Conservation (phyloP, 345 rosid species). For the Eucalyptus cloeziana region DNA sequence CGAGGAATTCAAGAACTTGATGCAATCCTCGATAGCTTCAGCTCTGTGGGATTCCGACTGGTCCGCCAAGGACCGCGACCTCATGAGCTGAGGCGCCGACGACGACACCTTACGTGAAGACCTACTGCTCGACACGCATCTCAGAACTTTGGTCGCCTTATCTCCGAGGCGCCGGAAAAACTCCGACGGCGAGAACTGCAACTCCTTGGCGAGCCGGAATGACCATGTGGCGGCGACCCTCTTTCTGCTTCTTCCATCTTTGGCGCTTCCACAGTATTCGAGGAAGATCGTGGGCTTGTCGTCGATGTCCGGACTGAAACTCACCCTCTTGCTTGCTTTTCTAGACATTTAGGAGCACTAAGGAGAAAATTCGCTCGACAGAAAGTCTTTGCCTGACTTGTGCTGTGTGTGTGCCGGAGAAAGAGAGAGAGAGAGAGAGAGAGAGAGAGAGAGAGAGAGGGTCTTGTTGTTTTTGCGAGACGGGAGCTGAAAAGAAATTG, state of each 20-base stretch:
- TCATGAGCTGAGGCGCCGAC: conserved; percentile 27
- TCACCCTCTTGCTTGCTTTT: conserved; percentile 46
- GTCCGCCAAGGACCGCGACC: conserved; percentile 70
- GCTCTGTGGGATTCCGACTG: conserved; percentile 68
- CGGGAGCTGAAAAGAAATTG: not conserved
- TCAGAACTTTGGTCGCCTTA: conserved; percentile 39
- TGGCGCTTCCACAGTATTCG: conserved; percentile 21
- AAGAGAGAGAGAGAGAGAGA: not conserved
- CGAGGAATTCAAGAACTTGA: conserved; percentile 82
- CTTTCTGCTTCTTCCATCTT: conserved; percentile 12
- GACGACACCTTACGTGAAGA: conserved; percentile 38
- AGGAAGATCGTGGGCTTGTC: conserved; percentile 25
- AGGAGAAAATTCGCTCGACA: not conserved
- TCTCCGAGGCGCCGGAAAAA: conserved; percentile 41
- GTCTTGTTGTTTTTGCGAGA: not conserved
- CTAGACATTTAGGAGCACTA: conserved; percentile 27
- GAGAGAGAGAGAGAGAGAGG: not conserved
- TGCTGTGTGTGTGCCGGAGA: not conserved
- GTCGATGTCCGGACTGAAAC: conserved; percentile 51
- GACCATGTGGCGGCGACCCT: conserved; percentile 28
- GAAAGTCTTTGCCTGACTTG: not conserved
- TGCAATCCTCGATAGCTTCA: conserved; percentile 88
- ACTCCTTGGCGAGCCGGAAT: conserved; percentile 21
- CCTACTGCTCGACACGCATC: conserved; percentile 27
- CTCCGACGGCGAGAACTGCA: conserved; percentile 30